Evolutionary conservation across 345 rosid genomes (phyloP), one percentile per base, ranked within the genome.

Genomic region (Atalantia buxifolia): DNA sequence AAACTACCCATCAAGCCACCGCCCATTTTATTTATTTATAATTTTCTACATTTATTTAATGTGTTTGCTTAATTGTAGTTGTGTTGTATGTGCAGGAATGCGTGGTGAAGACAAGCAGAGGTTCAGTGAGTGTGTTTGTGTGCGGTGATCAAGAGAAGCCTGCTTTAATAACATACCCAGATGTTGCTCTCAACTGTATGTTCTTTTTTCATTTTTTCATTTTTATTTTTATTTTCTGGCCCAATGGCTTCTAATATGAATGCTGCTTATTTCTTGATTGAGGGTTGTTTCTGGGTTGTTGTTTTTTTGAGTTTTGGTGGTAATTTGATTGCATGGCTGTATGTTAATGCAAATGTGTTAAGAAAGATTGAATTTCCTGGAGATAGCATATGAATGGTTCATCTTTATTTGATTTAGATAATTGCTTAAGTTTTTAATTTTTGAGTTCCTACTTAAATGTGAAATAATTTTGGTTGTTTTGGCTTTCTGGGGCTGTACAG

Each of bases 131-230:
- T 24, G 98, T 91, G 79, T 83, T 88, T 61, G 94, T 92, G 1
- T 89, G 89, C 61, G 97, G 98, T 75, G 94, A 94, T 83, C 85
- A 80, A 77, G 93, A 89, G 81, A 94, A 94, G 85, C 98, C 98
- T 76, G 92, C 95, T 55, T 79, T 94, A 79, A 89, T 92, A 36
- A 91, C 98, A 18, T 94, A 92, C 75, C 93, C 98, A 18, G 98
- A 94, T 85, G 91, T 94, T 74, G 97, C 93, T 83, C 90, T 94
- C 56, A 94, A 90, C 66, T 91, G 98, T 94, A 90, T 66, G 86
- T 77, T 59, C 53, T 22, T 12, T 55, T 66, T 40, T 6, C 71
- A 16, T 4, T n/a, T 14, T 40, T 6, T 45, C 1, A 4, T n/a
- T 35, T 9, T 12, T 24, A 38, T 38, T 35, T 1, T 6, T 35